These are phyloP conservation scores for Dictyostelium intermedium DNA, from an alignment of 78 protist species.

Conservation along the genomic window DNA sequence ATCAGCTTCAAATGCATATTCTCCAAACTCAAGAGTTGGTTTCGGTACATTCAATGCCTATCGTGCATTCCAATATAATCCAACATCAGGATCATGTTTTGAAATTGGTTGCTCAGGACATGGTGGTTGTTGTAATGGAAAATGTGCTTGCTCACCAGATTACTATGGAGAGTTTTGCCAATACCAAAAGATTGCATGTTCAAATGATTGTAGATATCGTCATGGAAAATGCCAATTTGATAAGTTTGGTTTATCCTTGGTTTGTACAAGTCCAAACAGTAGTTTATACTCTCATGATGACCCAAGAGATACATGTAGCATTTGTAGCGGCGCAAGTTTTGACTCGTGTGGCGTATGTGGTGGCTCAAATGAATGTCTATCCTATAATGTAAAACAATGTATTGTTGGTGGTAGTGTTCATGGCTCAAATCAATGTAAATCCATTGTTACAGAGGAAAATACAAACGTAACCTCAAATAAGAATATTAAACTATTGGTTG, in stretches of 20 bases:
- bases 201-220: conserved; percentile 14
- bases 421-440: not conserved
- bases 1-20: not conserved
- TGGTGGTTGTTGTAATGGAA: conserved; percentile 57
- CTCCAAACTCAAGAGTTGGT: not conserved
- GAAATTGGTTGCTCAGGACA: conserved; percentile 28
- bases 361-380: not conserved
- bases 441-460: not conserved
- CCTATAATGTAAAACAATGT: not conserved
- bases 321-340: not conserved
- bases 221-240: conserved; percentile 50
- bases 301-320: not conserved
- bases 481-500: not conserved
- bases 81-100: not conserved
- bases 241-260: not conserved
- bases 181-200: not conserved
- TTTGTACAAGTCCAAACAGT: not conserved
- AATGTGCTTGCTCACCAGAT: conserved; percentile 48
- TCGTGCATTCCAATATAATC: conserved; percentile 22
- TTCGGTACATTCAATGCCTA: conserved; percentile 42
- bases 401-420: not conserved
- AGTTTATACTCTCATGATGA: not conserved
- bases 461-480: not conserved
- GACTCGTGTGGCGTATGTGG: conserved; percentile 55
- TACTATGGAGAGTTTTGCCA: conserved; percentile 42